These are phyloP conservation scores for Thraustochytrium sp. DNA, from an alignment of 352 stramenopile genomes.

Conservation along the genomic window DNA sequence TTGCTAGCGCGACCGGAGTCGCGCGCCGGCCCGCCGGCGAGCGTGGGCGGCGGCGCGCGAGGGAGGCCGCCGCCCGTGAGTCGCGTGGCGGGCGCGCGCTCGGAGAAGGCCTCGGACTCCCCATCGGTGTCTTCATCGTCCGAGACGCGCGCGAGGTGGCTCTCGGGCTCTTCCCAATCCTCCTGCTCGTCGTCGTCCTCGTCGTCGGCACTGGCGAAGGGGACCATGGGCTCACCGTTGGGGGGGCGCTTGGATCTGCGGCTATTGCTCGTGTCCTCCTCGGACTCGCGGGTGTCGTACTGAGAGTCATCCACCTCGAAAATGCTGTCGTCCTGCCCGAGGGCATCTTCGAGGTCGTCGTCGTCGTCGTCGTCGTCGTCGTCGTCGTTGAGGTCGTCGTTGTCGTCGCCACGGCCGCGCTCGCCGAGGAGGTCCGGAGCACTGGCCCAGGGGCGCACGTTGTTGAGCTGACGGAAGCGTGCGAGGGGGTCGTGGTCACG, in stretches of 20 bases:
- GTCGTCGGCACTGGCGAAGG: too few relatives aligned
- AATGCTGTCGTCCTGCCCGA: not conserved
- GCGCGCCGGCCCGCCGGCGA: too few relatives aligned
- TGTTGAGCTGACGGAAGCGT: not conserved
- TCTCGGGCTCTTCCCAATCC: too few relatives aligned
- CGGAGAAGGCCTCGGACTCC: too few relatives aligned
- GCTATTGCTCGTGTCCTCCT: not conserved
- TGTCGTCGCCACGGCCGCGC: not conserved
- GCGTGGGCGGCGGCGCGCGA: too few relatives aligned
- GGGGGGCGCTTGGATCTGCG: not conserved
- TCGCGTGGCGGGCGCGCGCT: too few relatives aligned
- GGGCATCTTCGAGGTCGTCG: not conserved
- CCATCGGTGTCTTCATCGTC: too few relatives aligned
- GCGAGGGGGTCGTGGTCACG: not conserved
- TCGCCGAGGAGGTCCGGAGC: not conserved
- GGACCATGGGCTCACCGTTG: too few relatives aligned
- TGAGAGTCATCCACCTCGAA: not conserved
- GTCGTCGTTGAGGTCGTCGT: not conserved
- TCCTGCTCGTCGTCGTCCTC: too few relatives aligned
- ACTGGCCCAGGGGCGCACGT: not conserved
- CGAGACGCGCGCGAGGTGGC: too few relatives aligned
- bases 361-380: not conserved
- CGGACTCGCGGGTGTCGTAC: not conserved
- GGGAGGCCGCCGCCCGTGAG: too few relatives aligned
- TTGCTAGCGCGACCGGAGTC: too few relatives aligned